Evolutionary conservation across 2,329 filamentous ascomycete species (phyloP), one percentile per base, ranked within the genome.

Genomic region (Fusarium siculi): DNA sequence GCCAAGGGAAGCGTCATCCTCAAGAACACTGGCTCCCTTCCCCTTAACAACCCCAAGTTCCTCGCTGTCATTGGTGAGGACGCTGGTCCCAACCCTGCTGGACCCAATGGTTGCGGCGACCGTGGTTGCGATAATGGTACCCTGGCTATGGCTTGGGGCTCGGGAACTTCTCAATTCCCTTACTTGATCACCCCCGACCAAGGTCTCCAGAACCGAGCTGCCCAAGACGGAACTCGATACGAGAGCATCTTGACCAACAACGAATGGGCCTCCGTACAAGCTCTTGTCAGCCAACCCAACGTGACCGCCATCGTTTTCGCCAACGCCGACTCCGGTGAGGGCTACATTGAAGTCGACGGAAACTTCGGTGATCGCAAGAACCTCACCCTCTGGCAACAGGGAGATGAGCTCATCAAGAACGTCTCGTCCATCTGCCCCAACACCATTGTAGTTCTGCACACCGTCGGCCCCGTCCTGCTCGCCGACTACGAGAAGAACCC

Each of bases 281-380:
- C 81, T 1, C 81, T 97, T 4, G 84, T 93, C 18, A 84, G 84
- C 14, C 87, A 93, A 75, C 86, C 88, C n/a, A 85, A 90, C 64
- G 91, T 90, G 19, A 91, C 91, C 2, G 86, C 95, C 72, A 88
- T 99, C 46, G 95, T 98, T 16, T 98, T 98, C 77, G 95, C 93
- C 78, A 97, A 97, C 75, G 91, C 95, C 19, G 88, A 95, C 79
- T 89, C 92, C 7, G 96, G 96, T 59, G 96, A 98, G 83, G 95
- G 94, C 10, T 98, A 90, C 83, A 94, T 98, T 78, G 87, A 84
- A 34, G 89, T 97, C 4, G 96, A 95, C 71, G 92, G 90, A 60
- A 98, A 98, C 80, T 85, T 87, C 66, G 96, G 96, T 65, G 96
- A 98, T 81, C 92, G 96, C 59, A 95, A 95, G 78, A 98, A 99